Evolutionary conservation across 108 stramenopile species (phyloP).

Genomic region (Nannochloropsis salina): DNA sequence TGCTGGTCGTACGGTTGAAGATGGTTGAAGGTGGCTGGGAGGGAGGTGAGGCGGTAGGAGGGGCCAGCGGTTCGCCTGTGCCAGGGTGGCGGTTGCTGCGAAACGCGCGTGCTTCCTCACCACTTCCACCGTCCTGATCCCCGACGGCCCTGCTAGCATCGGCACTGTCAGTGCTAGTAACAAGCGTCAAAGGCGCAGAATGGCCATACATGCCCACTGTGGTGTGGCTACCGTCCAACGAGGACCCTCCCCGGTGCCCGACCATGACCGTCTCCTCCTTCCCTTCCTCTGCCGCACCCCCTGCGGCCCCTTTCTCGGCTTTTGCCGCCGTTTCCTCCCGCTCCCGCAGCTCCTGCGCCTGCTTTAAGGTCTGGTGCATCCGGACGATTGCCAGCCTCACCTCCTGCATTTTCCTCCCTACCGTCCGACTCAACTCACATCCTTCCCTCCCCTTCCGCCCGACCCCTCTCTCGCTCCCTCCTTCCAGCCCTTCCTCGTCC

Average conservation of each 20-base stretch:
- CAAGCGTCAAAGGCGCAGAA: background rate
- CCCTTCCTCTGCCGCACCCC: background rate
- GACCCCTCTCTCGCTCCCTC: background rate
- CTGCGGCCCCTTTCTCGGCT: background rate
- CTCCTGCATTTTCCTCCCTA: background rate
- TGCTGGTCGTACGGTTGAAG: background rate
- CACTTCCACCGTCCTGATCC: background rate
- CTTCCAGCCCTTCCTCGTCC: background rate
- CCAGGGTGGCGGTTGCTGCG: background rate
- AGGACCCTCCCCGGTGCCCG: constrained; percentile 9
- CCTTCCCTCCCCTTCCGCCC: background rate
- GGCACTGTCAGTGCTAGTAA: background rate
- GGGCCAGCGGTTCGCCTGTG: background rate
- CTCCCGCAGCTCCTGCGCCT: background rate
- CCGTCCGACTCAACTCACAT: background rate
- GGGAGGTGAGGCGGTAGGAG: background rate
- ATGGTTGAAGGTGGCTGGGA: background rate
- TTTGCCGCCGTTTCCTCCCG: background rate
- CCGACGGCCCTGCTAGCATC: background rate
- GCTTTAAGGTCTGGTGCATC: background rate
- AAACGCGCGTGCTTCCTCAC: background rate
- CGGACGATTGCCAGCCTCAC: background rate
- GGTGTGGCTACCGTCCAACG: background rate
- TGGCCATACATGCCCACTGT: background rate
- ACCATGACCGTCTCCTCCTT: background rate